A percentile compares a stretch with the other conserved stretches of the same genome.
These are phyloP conservation scores for Penicillium canariense DNA, from an alignment of 495 filamentous ascomycete genomes.

Conservation along the genomic window DNA sequence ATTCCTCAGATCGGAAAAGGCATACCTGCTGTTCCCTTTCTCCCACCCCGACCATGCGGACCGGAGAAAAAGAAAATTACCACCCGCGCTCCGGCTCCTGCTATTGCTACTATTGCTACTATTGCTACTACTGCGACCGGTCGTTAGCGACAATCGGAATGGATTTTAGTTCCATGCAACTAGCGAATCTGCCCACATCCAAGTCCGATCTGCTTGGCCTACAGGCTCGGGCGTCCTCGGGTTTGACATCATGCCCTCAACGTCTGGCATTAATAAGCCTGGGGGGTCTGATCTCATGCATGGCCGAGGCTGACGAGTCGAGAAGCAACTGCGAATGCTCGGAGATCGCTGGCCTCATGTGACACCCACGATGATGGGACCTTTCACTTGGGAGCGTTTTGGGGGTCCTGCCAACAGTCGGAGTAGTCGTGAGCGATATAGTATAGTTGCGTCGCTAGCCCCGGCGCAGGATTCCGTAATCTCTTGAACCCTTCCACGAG, in stretches of 20 bases:
- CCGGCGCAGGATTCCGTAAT: neutral
- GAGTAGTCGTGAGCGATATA: neutral
- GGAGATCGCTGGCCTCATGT: constrained; percentile 8
- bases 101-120: too few species aligned
- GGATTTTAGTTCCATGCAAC: neutral
- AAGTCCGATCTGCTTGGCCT: neutral
- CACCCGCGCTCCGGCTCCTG: too few species aligned
- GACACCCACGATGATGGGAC: constrained; percentile 1
- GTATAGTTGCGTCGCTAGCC: neutral
- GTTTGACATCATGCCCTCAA: constrained; percentile 9
- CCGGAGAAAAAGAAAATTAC: too few species aligned
- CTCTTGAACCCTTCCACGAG: neutral
- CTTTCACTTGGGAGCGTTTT: neutral
- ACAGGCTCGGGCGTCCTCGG: neutral
- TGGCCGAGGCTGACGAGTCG: constrained; percentile 11
- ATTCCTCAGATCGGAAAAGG: constrained; percentile 21
- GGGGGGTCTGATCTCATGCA: neutral
- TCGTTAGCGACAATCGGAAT: neutral
- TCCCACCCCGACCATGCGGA: neutral
- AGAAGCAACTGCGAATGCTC: neutral
- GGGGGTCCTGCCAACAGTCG: neutral
- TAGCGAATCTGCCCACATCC: neutral
- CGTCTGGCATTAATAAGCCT: constrained; percentile 3
- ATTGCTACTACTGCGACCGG: neutral
- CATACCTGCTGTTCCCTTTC: neutral